These are phyloP conservation scores for Phialophora expanda DNA, from an alignment of 2,329 filamentous ascomycete genomes.

Conservation along the genomic window DNA sequence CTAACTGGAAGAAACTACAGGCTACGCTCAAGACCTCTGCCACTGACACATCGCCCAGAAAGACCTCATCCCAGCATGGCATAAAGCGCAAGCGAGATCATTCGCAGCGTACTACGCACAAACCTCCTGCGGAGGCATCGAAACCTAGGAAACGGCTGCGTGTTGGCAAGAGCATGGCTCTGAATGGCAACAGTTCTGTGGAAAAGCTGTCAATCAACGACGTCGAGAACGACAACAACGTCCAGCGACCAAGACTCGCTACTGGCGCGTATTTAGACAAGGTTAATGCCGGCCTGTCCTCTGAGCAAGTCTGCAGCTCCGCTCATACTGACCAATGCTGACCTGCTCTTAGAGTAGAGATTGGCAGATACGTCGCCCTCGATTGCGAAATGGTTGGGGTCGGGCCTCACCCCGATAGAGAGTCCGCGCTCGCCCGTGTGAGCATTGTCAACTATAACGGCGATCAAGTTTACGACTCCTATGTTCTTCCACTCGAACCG, in stretches of 20 bases:
- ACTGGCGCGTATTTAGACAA: conserved; percentile 15
- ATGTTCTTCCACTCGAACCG: conserved; percentile 74
- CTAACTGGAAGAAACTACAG: conserved; percentile 59
- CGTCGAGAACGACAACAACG: conserved; percentile 18
- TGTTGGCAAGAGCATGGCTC: conserved; percentile 23
- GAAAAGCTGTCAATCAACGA: conserved; percentile 59
- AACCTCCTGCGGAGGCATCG: conserved; percentile 15
- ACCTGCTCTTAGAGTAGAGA: conserved; percentile 59
- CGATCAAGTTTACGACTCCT: conserved; percentile 90
- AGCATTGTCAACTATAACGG: conserved; percentile 95
- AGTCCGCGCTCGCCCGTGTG: conserved; percentile 81
- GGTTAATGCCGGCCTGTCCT: conserved; percentile 30
- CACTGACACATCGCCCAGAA: conserved; percentile 34
- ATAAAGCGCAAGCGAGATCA: conserved; percentile 37
- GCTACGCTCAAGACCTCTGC: conserved; percentile 49
- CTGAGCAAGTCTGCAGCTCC: conserved; percentile 19
- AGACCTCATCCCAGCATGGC: conserved; percentile 45
- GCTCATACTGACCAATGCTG: neutral
- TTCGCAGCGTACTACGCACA: conserved; percentile 13
- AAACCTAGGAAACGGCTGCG: conserved; percentile 26
- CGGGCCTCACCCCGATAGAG: conserved; percentile 63
- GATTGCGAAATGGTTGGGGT: conserved; percentile 99
- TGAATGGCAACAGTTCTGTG: conserved; percentile 41
- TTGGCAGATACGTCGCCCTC: conserved; percentile 89
- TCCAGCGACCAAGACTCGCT: conserved; percentile 14